A percentile compares a stretch with the other conserved stretches of the same genome.
Evolutionary conservation across 2,329 filamentous ascomycete genomes (phyloP).

Genomic region (Cyclaneusma minus): DNA sequence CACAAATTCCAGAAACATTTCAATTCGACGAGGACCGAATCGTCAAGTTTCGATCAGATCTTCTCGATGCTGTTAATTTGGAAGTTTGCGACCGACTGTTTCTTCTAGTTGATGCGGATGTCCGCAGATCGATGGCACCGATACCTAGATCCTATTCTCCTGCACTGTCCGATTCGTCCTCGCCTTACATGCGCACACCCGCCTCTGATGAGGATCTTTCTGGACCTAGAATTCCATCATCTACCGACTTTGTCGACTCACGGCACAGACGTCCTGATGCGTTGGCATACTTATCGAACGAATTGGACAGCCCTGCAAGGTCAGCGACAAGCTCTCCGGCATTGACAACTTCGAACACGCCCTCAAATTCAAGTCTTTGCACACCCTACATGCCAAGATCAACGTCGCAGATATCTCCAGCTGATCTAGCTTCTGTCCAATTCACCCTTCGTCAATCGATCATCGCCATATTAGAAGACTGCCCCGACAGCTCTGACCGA

Average conservation of each 20-base stretch:
- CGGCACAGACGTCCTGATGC: too few species aligned
- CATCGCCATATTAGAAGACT: conserved; percentile 1
- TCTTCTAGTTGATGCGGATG: conserved; percentile 11
- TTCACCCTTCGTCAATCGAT: not conserved
- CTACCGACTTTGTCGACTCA: conserved; percentile 16
- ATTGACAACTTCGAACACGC: too few species aligned
- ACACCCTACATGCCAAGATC: too few species aligned
- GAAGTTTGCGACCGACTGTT: conserved; percentile 35
- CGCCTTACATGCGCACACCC: conserved; percentile 10
- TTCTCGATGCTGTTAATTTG: conserved; percentile 45
- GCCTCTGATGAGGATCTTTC: conserved; percentile 11
- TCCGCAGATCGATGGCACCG: conserved; percentile 4
- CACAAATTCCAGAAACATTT: conserved; percentile 40
- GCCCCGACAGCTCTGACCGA: conserved; percentile 1
- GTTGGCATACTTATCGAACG: too few species aligned
- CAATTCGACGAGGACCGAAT: conserved; percentile 50
- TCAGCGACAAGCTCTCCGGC: conserved; percentile 19
- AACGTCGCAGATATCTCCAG: too few species aligned
- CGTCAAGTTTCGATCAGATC: conserved; percentile 41
- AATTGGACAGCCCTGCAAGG: conserved; percentile 21
- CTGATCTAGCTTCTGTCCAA: too few species aligned
- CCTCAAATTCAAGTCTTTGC: too few species aligned
- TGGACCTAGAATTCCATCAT: conserved; percentile 13
- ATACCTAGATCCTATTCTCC: conserved; percentile 12
- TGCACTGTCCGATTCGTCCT: conserved; percentile 10